These are phyloP conservation scores for Salix caprea DNA, from an alignment of 345 rosid species.

Conservation along the genomic window DNA sequence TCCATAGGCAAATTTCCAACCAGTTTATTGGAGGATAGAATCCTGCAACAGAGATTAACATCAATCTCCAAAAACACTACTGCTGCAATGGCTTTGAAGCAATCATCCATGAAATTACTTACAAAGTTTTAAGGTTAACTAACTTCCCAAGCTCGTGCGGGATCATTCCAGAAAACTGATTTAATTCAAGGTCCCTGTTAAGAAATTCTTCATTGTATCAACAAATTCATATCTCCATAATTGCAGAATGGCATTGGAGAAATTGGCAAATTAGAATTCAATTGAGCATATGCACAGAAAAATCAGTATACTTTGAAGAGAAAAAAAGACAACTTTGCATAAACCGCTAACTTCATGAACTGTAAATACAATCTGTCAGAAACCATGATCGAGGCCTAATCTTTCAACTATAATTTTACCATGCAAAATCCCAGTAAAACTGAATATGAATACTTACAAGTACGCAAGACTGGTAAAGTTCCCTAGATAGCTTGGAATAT, in stretches of 20 bases:
- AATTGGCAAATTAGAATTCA: neutral
- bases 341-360: too few species aligned
- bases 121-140: conserved; percentile 39
- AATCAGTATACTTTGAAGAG: neutral
- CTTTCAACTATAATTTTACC: neutral
- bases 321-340: neutral
- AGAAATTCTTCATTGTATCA: neutral
- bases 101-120: conserved; percentile 16
- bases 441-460: conserved; percentile 36
- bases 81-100: neutral
- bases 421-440: neutral
- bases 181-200: conserved; percentile 48
- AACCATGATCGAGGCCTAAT: neutral
- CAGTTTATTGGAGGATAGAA: conserved; percentile 54
- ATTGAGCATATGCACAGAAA: neutral
- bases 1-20: conserved; percentile 44
- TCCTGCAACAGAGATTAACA: conserved; percentile 29
- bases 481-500: conserved; percentile 47
- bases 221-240: neutral
- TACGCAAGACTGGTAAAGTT: conserved; percentile 37
- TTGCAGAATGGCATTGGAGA: neutral
- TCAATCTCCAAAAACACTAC: conserved; percentile 1
- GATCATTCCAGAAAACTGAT: conserved; percentile 48
- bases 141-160: conserved; percentile 55
- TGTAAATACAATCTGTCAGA: neutral